Evolutionary conservation across 2,329 filamentous ascomycete species (phyloP).

Genomic region (Talaromyces sp.): DNA sequence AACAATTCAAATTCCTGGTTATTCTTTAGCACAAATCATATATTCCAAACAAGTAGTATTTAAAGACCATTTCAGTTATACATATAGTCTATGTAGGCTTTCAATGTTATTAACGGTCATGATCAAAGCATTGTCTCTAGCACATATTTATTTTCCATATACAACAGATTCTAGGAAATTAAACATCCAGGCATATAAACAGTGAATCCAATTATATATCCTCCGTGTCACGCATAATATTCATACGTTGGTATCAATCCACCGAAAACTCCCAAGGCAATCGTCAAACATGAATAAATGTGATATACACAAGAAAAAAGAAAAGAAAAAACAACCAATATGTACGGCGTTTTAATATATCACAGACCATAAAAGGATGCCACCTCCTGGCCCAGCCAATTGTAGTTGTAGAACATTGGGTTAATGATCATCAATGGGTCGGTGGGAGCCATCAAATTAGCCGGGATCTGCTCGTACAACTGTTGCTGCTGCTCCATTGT

Average conservation of each 20-base stretch:
- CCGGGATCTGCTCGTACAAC: not conserved
- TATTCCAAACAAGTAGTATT: no score
- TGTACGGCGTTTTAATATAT: not conserved
- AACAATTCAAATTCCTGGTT: no score
- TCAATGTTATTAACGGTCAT: no score
- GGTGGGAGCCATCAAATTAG: constrained; percentile 1
- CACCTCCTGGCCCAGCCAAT: constrained; percentile 12
- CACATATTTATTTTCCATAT: not conserved
- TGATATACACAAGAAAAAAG: not conserved
- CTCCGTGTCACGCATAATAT: not conserved
- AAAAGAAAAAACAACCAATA: not conserved
- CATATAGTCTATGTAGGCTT: no score
- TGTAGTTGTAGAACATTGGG: constrained; percentile 12
- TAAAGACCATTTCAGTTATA: no score
- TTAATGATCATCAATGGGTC: constrained; percentile 12
- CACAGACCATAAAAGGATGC: constrained; percentile 12
- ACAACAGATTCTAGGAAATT: not conserved
- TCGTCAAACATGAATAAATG: not conserved
- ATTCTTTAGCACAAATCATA: no score
- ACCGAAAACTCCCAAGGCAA: not conserved
- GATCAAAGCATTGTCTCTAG: no score
- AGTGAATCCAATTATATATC: not conserved
- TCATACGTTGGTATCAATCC: not conserved
- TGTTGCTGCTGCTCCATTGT: constrained; percentile 10
- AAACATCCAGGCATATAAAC: not conserved